These are phyloP conservation scores for Puccinia hordei DNA, from an alignment of 1,284 basidiomycete species.

Conservation along the genomic window DNA sequence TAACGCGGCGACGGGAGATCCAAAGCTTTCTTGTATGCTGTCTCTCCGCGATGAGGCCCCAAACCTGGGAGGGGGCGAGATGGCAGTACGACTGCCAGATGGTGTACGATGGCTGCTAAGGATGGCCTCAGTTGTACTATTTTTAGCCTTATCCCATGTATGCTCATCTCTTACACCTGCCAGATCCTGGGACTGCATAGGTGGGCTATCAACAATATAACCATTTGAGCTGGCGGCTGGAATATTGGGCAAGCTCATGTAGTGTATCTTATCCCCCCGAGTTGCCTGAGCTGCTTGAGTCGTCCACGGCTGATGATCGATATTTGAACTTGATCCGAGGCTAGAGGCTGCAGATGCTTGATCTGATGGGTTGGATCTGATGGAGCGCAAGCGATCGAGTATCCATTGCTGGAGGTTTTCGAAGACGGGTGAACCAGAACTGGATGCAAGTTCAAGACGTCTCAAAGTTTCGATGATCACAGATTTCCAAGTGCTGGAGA, in stretches of 20 bases:
- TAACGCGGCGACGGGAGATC: neutral
- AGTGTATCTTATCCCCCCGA: conserved; percentile 29
- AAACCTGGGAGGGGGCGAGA: neutral
- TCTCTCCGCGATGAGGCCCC: conserved; percentile 1
- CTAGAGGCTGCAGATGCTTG: neutral
- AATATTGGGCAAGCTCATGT: conserved; percentile 40
- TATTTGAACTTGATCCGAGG: neutral
- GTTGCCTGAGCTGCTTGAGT: neutral
- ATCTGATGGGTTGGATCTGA: conserved; percentile 12
- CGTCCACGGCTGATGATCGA: conserved; percentile 8
- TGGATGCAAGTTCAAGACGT: conserved; percentile 19
- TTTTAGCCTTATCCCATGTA: conserved; percentile 35
- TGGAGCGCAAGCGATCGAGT: conserved; percentile 27
- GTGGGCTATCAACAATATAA: conserved; percentile 14
- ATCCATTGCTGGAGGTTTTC: conserved; percentile 42
- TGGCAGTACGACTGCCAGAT: neutral
- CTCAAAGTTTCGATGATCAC: conserved; percentile 41
- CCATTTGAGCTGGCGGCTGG: neutral
- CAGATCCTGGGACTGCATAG: conserved; percentile 18
- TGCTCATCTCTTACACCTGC: neutral
- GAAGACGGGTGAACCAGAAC: conserved; percentile 25
- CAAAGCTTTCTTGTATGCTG: neutral
- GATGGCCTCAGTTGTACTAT: conserved; percentile 1
- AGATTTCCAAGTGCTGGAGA: conserved; percentile 26
- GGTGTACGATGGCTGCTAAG: conserved; percentile 1